These are phyloP conservation scores for Xylaria digitata DNA, from an alignment of 2,329 filamentous ascomycete species.

Conservation along the genomic window DNA sequence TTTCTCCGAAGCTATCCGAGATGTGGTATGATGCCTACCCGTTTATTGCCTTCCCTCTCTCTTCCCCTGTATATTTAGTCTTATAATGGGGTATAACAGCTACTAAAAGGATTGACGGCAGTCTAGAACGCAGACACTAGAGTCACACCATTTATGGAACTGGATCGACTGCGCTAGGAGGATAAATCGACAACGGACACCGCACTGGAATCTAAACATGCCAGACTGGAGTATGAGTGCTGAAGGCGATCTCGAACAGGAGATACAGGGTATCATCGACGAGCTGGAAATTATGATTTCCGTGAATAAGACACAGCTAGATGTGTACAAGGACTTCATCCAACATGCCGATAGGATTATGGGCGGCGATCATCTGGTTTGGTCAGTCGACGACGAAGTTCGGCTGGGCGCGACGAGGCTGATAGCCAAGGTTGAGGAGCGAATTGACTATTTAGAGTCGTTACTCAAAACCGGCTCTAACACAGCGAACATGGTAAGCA, in stretches of 20 bases:
- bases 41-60: background rate
- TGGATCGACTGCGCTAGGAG: constrained; percentile 23
- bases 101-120: constrained; percentile 33
- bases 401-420: background rate
- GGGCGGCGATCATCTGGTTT: too few relatives aligned
- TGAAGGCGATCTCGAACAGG: constrained; percentile 48
- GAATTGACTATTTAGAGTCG: constrained; percentile 19
- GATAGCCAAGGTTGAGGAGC: constrained; percentile 23
- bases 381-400: background rate
- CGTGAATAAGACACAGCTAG: constrained; percentile 45
- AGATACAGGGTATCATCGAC: constrained; percentile 50
- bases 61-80: background rate
- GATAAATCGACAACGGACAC: constrained; percentile 17
- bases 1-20: constrained; percentile 48
- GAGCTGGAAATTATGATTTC: constrained; percentile 51
- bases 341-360: constrained; percentile 11
- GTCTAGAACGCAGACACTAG: constrained; percentile 20
- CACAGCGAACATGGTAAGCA: constrained; percentile 5
- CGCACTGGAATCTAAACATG: constrained; percentile 1
- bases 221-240: constrained; percentile 19
- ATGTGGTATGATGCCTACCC: constrained; percentile 38
- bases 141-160: constrained; percentile 16
- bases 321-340: constrained; percentile 35
- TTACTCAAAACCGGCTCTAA: constrained; percentile 16
- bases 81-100: background rate